These are phyloP conservation scores for Odontarrhena argentea DNA, from an alignment of 345 rosid species.

Conservation along the genomic window DNA sequence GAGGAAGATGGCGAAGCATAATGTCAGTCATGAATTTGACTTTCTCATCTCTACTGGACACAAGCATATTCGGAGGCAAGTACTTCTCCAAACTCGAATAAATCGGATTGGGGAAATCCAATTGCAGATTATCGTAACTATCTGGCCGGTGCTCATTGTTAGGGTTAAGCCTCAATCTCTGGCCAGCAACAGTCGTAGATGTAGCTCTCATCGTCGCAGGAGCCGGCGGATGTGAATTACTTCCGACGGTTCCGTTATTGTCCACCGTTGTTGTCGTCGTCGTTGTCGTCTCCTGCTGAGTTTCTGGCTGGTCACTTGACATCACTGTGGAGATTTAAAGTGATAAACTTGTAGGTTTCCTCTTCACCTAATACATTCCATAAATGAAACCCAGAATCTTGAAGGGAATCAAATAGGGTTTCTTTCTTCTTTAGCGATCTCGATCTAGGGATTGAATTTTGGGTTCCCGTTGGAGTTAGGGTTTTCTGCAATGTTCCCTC, in stretches of 20 bases:
- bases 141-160: constrained; percentile 73
- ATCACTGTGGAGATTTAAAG: constrained; percentile 13
- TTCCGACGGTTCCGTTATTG: constrained; percentile 46
- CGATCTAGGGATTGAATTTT: constrained; percentile 36
- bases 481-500: constrained; percentile 36
- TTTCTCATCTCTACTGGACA: constrained; percentile 59
- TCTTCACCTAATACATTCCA: constrained; percentile 23
- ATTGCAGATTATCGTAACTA: constrained; percentile 71
- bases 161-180: constrained; percentile 65
- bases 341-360: constrained; percentile 15
- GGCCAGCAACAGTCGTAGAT: constrained; percentile 32
- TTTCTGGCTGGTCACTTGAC: constrained; percentile 38
- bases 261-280: constrained; percentile 29
- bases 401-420: constrained; percentile 3
- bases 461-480: constrained; percentile 47
- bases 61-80: constrained; percentile 65
- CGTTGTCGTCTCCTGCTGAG: constrained; percentile 28
- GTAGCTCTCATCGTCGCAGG: constrained; percentile 5
- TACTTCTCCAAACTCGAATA: constrained; percentile 76
- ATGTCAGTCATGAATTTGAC: constrained; percentile 74
- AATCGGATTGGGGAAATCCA: constrained; percentile 67
- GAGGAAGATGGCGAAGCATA: constrained; percentile 74
- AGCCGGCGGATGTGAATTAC: constrained; percentile 12
- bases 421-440: background rate
- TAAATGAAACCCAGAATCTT: constrained; percentile 1